Evolutionary conservation across 441 rosid species (phyloP).

Genomic region (Erodium moschatum): DNA sequence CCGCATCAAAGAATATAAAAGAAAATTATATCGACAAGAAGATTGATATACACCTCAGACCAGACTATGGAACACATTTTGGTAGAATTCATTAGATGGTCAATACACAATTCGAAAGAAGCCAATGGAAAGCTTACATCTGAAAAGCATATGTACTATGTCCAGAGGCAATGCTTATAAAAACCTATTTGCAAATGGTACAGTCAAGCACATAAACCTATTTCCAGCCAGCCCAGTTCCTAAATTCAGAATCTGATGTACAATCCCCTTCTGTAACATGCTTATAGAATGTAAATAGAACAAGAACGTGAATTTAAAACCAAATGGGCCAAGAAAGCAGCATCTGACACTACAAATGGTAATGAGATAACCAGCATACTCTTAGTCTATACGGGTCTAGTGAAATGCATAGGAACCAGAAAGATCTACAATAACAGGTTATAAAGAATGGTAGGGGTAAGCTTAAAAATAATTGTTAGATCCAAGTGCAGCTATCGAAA

Average conservation of each 20-base stretch:
- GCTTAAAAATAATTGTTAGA: not conserved
- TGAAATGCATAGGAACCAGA: not conserved
- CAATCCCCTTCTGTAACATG: not conserved
- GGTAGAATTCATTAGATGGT: not conserved
- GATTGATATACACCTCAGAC: not conserved
- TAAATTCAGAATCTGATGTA: not conserved
- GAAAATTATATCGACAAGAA: not conserved
- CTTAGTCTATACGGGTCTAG: not conserved
- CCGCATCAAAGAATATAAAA: not conserved
- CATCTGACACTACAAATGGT: not conserved
- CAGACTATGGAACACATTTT: conserved; percentile 1
- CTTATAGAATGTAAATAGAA: not conserved
- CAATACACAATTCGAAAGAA: not conserved
- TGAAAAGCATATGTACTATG: not conserved
- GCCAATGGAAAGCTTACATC: not conserved
- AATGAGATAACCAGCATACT: not conserved
- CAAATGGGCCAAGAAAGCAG: not conserved
- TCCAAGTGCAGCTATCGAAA: conserved; percentile 4
- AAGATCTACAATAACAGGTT: not conserved
- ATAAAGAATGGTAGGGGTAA: not conserved
- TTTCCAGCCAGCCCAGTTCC: not conserved
- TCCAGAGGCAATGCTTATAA: not conserved
- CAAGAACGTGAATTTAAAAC: not conserved
- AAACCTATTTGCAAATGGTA: not conserved
- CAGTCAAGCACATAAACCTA: not conserved